These are phyloP conservation scores for Fusarium tjaetaba DNA, from an alignment of 2,329 filamentous ascomycete species.

Conservation along the genomic window DNA sequence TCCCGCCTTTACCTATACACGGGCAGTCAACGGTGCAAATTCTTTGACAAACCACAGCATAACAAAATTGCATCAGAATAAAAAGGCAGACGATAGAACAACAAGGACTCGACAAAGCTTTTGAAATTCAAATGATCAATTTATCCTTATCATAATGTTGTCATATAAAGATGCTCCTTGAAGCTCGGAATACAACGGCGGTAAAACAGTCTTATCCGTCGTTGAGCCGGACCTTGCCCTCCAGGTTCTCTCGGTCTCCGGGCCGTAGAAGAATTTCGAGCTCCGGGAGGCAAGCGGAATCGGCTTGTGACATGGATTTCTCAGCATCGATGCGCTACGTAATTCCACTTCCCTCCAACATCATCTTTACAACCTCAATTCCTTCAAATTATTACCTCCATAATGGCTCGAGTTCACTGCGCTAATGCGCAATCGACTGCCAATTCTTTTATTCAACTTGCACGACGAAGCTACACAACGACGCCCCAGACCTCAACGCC, in stretches of 20 bases:
- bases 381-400: not conserved
- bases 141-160: not conserved
- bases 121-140: no score
- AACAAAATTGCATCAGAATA: not conserved
- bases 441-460: constrained; percentile 55
- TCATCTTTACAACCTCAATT: constrained; percentile 9
- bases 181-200: not conserved
- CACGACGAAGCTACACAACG: constrained; percentile 48
- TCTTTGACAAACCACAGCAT: not conserved
- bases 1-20: not conserved
- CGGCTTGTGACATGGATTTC: constrained; percentile 42
- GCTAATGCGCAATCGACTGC: constrained; percentile 52
- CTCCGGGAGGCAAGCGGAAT: constrained; percentile 30
- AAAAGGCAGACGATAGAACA: not conserved
- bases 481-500: constrained; percentile 40
- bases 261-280: constrained; percentile 40
- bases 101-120: not conserved
- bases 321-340: constrained; percentile 40
- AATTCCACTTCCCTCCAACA: constrained; percentile 21
- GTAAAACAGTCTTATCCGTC: constrained; percentile 1
- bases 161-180: not conserved
- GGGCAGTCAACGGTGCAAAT: not conserved
- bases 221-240: constrained; percentile 26
- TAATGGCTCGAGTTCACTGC: constrained; percentile 53
- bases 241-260: constrained; percentile 28